A percentile compares a stretch with the other conserved stretches of the same genome.
phyloP scores from a whole-genome alignment of 75 land plant species.

The Pinus tabuliformis region DNA sequence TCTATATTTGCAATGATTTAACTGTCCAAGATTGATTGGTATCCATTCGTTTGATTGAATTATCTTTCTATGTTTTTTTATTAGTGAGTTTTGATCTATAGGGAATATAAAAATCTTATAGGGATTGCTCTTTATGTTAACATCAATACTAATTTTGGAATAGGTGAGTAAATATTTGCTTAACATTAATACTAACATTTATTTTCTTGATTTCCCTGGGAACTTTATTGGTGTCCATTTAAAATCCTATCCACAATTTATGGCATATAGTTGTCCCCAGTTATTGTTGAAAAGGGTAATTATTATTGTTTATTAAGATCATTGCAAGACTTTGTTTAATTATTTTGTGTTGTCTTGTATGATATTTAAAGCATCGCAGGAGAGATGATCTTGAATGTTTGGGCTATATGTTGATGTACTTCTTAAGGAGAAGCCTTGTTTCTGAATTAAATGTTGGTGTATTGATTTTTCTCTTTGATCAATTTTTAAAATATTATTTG shows the following conservation, averaged over 20 bases:
- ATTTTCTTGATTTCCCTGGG: neutral
- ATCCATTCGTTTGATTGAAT: neutral
- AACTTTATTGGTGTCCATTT: neutral
- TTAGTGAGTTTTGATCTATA: constrained; percentile 52
- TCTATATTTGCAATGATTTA: neutral
- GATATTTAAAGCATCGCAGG: constrained; percentile 63
- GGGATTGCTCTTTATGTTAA: constrained; percentile 60
- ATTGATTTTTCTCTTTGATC: neutral
- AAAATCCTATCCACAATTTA: neutral
- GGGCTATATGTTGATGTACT: constrained; percentile 97
- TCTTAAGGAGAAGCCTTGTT: constrained; percentile 86
- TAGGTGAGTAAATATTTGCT: constrained; percentile 19
- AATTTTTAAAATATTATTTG: neutral
- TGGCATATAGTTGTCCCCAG: neutral
- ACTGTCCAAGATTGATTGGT: neutral
- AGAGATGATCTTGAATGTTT: constrained; percentile 76
- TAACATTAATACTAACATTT: neutral
- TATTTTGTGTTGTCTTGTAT: neutral
- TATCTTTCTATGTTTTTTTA: no score
- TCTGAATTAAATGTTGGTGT: neutral
- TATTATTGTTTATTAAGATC: neutral
- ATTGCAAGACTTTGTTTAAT: neutral
- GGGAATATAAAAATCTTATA: constrained; percentile 60
- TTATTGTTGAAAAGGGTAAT: neutral
- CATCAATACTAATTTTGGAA: constrained; percentile 55